Evolutionary conservation across 2,329 filamentous ascomycete genomes (phyloP).

Genomic region (Xylariaceae sp.): DNA sequence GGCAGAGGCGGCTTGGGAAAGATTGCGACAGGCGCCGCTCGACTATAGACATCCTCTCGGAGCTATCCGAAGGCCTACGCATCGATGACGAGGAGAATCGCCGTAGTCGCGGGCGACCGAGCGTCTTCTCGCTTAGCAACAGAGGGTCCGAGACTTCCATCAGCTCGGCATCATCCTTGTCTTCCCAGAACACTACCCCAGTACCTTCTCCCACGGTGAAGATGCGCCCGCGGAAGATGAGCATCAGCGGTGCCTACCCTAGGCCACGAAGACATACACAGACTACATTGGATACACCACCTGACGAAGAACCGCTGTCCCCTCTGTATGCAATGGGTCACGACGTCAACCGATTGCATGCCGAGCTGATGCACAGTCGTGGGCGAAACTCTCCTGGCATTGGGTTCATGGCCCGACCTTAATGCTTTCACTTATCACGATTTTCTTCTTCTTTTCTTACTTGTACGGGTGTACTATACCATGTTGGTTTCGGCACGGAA

Average conservation of each 20-base stretch:
- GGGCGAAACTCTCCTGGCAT: constrained; percentile 20
- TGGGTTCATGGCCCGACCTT: constrained; percentile 13
- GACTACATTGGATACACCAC: constrained; percentile 1
- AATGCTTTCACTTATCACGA: background rate
- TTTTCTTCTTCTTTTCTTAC: too few species aligned
- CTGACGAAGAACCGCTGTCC: constrained; percentile 4
- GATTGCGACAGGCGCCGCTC: constrained; percentile 18
- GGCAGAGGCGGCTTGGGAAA: constrained; percentile 17
- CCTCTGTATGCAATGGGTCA: constrained; percentile 4
- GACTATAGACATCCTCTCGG: constrained; percentile 18
- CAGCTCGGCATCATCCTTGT: constrained; percentile 13
- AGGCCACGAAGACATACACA: constrained; percentile 8
- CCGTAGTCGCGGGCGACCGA: constrained; percentile 12
- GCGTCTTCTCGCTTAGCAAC: constrained; percentile 17
- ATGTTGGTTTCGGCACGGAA: too few species aligned
- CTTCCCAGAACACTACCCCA: constrained; percentile 14
- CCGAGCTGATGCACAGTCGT: constrained; percentile 10
- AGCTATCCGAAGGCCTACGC: constrained; percentile 17
- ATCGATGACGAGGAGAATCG: constrained; percentile 16
- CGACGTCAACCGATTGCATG: constrained; percentile 12
- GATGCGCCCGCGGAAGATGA: constrained; percentile 20
- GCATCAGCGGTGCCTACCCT: constrained; percentile 15
- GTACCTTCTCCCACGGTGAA: constrained; percentile 7
- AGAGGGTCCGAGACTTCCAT: constrained; percentile 14
- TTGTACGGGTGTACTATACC: too few species aligned